These are phyloP conservation scores for Hemerocallis citrina DNA, from an alignment of 106 monocot genomes.

Conservation along the genomic window DNA sequence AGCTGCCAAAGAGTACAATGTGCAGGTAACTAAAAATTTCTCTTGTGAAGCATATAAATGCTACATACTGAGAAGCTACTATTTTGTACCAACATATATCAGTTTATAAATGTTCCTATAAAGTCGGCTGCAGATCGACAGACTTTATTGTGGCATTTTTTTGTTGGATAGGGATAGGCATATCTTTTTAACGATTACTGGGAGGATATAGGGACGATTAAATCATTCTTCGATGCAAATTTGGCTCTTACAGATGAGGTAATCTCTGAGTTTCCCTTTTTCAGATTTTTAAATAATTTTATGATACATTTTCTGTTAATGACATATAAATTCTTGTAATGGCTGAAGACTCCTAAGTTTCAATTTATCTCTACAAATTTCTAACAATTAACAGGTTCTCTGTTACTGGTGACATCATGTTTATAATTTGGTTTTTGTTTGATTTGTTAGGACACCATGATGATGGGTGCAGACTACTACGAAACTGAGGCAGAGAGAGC, in stretches of 20 bases:
- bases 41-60: too few species aligned
- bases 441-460: conserved; percentile 54
- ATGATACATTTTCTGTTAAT: neutral
- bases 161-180: conserved; percentile 50
- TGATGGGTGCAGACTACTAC: conserved; percentile 85
- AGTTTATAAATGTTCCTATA: too few species aligned
- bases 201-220: conserved; percentile 79
- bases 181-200: conserved; percentile 69
- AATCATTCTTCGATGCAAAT: conserved; percentile 71
- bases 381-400: too few species aligned
- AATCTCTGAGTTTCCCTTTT: neutral
- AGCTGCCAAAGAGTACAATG: conserved; percentile 43
- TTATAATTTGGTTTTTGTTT: neutral
- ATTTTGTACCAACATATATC: too few species aligned
- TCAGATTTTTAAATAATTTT: neutral
- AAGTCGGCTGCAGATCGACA: too few species aligned
- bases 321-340: neutral
- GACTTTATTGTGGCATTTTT: too few species aligned
- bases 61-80: too few species aligned
- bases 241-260: conserved; percentile 66
- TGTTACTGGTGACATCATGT: too few species aligned
- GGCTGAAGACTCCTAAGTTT: conserved; percentile 39
- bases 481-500: conserved; percentile 71
- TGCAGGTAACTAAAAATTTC: conserved; percentile 26
- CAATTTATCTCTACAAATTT: conserved; percentile 11